phyloP scores from a whole-genome alignment of 495 filamentous ascomycete genomes.

The Aspergillus egyptiacus region DNA sequence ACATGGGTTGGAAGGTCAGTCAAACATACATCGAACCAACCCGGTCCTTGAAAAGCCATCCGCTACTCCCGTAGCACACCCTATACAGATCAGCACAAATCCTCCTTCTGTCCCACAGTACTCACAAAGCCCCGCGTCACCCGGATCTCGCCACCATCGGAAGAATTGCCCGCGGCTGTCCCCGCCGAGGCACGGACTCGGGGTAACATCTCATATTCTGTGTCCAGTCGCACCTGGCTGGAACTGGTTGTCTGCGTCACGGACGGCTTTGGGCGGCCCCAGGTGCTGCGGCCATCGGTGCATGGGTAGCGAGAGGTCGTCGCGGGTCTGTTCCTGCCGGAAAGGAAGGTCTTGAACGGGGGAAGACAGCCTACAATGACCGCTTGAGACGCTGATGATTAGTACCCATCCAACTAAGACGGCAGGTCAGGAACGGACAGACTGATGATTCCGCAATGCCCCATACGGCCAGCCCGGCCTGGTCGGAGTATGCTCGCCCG shows the following conservation, averaged over 20 bases:
- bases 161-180: neutral
- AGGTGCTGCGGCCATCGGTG: conserved; percentile 6
- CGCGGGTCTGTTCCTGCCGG: neutral
- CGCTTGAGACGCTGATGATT: too few relatives aligned
- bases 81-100: neutral
- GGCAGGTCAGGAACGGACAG: too few relatives aligned
- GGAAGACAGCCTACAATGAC: conserved; percentile 45
- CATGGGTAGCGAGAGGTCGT: conserved; percentile 1
- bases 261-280: neutral
- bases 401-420: too few relatives aligned
- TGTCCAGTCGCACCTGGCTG: conserved; percentile 5
- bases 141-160: conserved; percentile 13
- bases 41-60: too few relatives aligned
- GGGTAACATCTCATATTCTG: conserved; percentile 8
- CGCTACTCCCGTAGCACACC: neutral
- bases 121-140: conserved; percentile 23
- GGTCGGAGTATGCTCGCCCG: conserved; percentile 19
- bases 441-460: conserved; percentile 27
- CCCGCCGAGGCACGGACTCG: conserved; percentile 8
- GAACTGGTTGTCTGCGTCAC: neutral
- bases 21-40: too few relatives aligned
- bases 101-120: neutral
- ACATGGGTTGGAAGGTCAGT: too few relatives aligned
- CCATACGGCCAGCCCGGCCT: conserved; percentile 27
- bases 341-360: conserved; percentile 37